These are phyloP conservation scores for Rhizopogon salebrosus DNA, from an alignment of 768 basidiomycete genomes.

Conservation along the genomic window DNA sequence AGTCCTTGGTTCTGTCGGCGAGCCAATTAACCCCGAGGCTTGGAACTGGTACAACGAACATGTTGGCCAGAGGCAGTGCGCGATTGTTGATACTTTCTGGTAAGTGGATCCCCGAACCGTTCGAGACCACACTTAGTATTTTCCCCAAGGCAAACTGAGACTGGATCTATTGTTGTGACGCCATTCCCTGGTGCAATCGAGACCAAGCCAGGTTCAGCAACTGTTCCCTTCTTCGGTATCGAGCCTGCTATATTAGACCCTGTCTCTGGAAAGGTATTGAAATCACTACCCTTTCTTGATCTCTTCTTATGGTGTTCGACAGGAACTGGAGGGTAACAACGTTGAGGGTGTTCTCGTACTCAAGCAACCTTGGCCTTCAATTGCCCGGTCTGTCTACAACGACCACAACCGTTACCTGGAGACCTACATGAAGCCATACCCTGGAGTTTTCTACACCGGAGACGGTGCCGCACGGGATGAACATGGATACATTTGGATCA, in stretches of 20 bases:
- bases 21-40: slow-evolving; percentile 98
- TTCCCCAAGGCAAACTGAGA: slow-evolving; percentile 84
- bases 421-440: slow-evolving; percentile 82
- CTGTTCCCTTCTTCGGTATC: slow-evolving; percentile 97
- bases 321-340: slow-evolving; percentile 70
- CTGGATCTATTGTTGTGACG: slow-evolving; percentile 91
- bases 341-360: slow-evolving; percentile 91
- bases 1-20: slow-evolving; percentile 89
- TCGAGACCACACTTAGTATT: not conserved
- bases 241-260: slow-evolving; percentile 87
- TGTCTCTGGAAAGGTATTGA: slow-evolving; percentile 56
- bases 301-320: not conserved
- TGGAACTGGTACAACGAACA: slow-evolving; percentile 99
- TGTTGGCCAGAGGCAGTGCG: slow-evolving; percentile 83
- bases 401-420: slow-evolving; percentile 87
- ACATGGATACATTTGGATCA: slow-evolving; percentile 98
- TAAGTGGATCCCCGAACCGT: slow-evolving; percentile 19
- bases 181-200: slow-evolving; percentile 95
- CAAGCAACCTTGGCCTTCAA: slow-evolving; percentile 88
- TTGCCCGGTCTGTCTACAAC: slow-evolving; percentile 86
- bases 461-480: slow-evolving; percentile 93
- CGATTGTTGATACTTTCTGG: slow-evolving; percentile 93
- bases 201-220: slow-evolving; percentile 95
- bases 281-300: not conserved
- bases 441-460: slow-evolving; percentile 93